phyloP scores from a whole-genome alignment of 2,329 filamentous ascomycete species.

The Aspergillus sp. region DNA sequence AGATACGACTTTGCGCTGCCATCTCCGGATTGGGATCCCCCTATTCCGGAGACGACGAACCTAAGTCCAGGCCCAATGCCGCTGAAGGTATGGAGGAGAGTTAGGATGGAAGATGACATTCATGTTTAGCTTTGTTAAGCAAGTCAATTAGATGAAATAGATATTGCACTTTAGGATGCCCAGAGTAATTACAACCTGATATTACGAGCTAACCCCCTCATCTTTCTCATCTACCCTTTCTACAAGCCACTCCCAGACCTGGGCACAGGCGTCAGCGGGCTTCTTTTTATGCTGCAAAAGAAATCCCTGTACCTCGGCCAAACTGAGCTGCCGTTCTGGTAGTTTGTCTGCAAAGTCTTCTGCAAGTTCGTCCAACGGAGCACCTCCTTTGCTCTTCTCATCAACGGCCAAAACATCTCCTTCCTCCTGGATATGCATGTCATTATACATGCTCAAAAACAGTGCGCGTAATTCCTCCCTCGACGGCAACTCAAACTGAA shows the following conservation, averaged over 20 bases:
- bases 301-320: conserved; percentile 66
- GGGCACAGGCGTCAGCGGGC: conserved; percentile 55
- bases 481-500: conserved; percentile 52
- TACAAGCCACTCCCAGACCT: conserved; percentile 36
- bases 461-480: conserved; percentile 28
- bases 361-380: conserved; percentile 28
- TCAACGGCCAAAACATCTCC: not conserved
- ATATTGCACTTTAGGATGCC: too few species aligned
- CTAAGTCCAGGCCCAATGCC: not conserved
- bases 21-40: not conserved
- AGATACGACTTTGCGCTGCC: conserved; percentile 23
- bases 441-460: conserved; percentile 35
- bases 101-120: not conserved
- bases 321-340: conserved; percentile 54
- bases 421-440: conserved; percentile 38
- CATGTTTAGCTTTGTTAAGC: too few species aligned
- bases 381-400: too few species aligned
- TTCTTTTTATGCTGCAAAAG: conserved; percentile 62
- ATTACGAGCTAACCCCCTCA: too few species aligned
- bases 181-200: too few species aligned
- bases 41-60: not conserved
- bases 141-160: too few species aligned
- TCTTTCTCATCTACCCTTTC: too few species aligned
- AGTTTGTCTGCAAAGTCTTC: conserved; percentile 53
- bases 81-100: not conserved